phyloP scores from a whole-genome alignment of 2,329 filamentous ascomycete species.

The Colletotrichum gigasporum region DNA sequence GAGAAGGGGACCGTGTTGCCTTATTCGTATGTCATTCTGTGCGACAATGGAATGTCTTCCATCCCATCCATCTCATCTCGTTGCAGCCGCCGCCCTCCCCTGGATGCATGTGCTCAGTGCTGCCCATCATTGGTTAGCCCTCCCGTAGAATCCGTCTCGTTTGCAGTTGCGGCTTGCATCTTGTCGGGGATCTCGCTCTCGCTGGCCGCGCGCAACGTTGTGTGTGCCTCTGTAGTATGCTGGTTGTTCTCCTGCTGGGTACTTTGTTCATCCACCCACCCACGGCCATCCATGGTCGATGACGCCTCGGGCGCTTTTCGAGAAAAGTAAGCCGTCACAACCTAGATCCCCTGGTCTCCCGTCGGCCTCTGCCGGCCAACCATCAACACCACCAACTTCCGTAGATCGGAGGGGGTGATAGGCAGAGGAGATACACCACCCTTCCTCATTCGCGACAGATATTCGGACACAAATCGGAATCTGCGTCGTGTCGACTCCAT shows the following conservation, averaged over 20 bases:
- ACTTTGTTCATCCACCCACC: neutral
- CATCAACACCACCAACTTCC: slow-evolving; percentile 16
- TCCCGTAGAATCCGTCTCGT: slow-evolving; percentile 4
- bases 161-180: slow-evolving; percentile 7
- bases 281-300: neutral
- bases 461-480: slow-evolving; percentile 4
- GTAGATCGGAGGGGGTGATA: slow-evolving; percentile 22
- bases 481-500: slow-evolving; percentile 6
- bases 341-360: slow-evolving; percentile 7
- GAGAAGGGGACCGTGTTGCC: neutral
- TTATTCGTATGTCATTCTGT: slow-evolving; percentile 5
- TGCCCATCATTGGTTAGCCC: slow-evolving; percentile 19
- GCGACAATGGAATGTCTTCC: neutral
- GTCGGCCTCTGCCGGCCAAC: slow-evolving; percentile 17
- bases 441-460: neutral
- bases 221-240: neutral
- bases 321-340: slow-evolving; percentile 1
- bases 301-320: slow-evolving; percentile 29
- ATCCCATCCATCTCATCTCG: neutral
- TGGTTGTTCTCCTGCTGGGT: neutral
- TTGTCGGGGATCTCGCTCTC: slow-evolving; percentile 8
- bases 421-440: neutral
- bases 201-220: neutral
- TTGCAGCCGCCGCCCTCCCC: neutral
- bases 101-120: slow-evolving; percentile 19